Conservation (phyloP, 768 basidiomycete species). For the Lentinula lateritia region DNA sequence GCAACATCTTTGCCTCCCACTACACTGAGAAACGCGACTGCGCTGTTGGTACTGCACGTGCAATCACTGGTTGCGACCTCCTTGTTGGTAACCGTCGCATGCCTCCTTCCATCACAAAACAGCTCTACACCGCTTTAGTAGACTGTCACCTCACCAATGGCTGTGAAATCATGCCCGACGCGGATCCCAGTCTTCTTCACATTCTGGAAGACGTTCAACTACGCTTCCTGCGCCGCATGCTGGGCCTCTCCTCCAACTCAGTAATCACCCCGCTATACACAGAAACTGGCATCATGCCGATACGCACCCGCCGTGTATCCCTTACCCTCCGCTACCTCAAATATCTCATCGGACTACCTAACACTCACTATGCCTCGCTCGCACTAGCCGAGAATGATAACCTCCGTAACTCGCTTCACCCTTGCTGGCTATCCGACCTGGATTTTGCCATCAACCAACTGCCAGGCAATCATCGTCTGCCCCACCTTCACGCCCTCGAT, state of each 20-base stretch:
- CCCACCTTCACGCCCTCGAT: too few species aligned
- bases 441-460: too few species aligned
- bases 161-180: background rate
- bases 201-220: background rate
- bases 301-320: background rate
- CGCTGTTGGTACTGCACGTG: background rate
- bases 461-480: too few species aligned
- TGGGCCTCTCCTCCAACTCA: background rate
- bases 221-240: background rate
- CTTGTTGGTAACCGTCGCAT: too few species aligned
- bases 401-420: too few species aligned
- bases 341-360: background rate
- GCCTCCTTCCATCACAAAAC: too few species aligned
- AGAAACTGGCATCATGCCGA: conserved; percentile 6
- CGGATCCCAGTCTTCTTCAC: background rate
- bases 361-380: background rate
- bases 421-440: too few species aligned
- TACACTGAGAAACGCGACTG: background rate
- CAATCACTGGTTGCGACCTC: background rate
- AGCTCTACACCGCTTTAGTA: too few species aligned
- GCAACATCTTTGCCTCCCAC: background rate
- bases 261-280: background rate
- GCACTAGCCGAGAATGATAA: too few species aligned
- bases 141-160: background rate
- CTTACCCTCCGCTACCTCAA: background rate